Evolutionary conservation across 148 eudicot species (phyloP).

Genomic region (Rhododendron molle): DNA sequence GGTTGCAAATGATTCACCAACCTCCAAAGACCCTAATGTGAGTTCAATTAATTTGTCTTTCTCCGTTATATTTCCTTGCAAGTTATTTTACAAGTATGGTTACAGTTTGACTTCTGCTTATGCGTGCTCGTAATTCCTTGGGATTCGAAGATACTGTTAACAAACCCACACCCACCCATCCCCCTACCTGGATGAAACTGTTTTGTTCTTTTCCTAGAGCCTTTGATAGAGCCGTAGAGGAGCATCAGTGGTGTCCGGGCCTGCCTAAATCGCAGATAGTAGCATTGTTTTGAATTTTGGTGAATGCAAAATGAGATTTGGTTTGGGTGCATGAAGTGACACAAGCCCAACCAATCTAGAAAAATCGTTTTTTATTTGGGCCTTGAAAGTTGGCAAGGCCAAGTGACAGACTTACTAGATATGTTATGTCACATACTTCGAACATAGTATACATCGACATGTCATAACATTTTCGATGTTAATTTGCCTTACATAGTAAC

Average conservation of each 20-base stretch:
- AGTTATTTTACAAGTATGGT: not conserved
- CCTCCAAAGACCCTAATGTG: constrained; percentile 43
- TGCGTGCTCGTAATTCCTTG: not conserved
- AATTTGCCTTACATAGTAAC: not conserved
- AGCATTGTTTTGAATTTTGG: not conserved
- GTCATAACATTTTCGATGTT: not conserved
- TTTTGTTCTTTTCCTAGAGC: not conserved
- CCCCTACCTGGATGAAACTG: not conserved
- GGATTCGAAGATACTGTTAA: not conserved
- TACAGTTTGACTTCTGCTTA: not conserved
- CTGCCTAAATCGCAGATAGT: not conserved
- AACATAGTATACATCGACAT: not conserved
- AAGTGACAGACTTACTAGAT: not conserved
- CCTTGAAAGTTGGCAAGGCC: not conserved
- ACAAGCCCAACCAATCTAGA: not conserved
- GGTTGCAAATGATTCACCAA: constrained; percentile 39
- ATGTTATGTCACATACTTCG: not conserved
- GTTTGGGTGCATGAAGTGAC: not conserved
- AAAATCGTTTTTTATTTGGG: not conserved
- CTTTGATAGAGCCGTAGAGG: not conserved
- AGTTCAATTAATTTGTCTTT: not conserved
- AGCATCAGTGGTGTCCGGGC: not conserved
- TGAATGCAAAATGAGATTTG: not conserved
- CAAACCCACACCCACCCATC: not conserved
- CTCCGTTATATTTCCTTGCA: not conserved